Evolutionary conservation across 2,329 filamentous ascomycete genomes (phyloP), one percentile per base, ranked within the genome.

Genomic region (Epichloe brachyelytri): DNA sequence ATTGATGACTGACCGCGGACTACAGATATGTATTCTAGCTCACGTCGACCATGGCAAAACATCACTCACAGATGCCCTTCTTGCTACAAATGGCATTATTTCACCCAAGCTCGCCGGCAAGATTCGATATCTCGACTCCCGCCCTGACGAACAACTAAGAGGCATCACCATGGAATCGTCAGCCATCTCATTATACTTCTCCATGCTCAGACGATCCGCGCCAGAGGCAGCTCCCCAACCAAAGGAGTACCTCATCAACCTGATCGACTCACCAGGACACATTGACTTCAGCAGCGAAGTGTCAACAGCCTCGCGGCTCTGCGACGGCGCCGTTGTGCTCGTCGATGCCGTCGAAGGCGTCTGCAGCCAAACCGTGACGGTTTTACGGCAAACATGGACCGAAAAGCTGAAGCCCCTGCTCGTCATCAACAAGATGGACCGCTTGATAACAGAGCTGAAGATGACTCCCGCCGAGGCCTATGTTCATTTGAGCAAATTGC

Each of bases 121-220:
- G 75, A 94, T 98, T 68, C 85, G 93, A 58, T 98, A 97, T 63
- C 82, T 98, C 53, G 93, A 98, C 71, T 97, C 93, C 20, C 78
- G 93, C 43, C 91, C 91, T 1, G 93, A 98, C 68, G 93, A 98
- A 68, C 93, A 98, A 70, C 79, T 87, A 15, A 85, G 93, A 57
- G 93, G 93, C 51, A 98, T 98, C 63, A 98, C 93, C n/a, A 98
- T 98, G 93, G 93, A 98, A 68, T 97, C 93, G 0, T 97, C 91
- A 5, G 93, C 93, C 55, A 98, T 98, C 57, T 97, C 93, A 0
- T 75, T 98, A 36, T 94, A 86, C 69, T 98, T 98, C 67, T 94
- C 90, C 37, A 88, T 97, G 78, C 73, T 95, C 50, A 79, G 90
- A 58, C 80, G 88, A 58, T 73, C 80, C 38, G 74, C 79, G 2